These are phyloP conservation scores for Crithidia fasciculata DNA, from an alignment of 208 protist species.

Conservation along the genomic window DNA sequence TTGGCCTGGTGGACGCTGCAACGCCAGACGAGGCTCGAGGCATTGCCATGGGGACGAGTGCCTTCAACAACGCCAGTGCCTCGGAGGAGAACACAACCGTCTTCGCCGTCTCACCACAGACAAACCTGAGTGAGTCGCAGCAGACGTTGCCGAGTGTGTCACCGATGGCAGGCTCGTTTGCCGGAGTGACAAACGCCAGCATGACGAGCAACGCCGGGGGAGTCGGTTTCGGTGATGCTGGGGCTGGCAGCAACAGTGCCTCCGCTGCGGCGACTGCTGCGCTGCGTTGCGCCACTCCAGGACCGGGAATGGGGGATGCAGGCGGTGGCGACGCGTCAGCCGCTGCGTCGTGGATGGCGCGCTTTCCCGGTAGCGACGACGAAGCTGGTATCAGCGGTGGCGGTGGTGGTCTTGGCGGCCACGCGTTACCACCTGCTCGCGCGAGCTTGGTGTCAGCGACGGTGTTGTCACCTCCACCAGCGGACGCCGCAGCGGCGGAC, in stretches of 20 bases:
- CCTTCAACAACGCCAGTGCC: conserved; percentile 11
- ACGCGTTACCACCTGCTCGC: not conserved
- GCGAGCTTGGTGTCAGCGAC: no score
- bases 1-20: conserved; percentile 1
- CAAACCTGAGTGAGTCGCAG: conserved; percentile 23
- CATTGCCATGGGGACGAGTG: conserved; percentile 18
- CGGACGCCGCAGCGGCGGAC: not conserved
- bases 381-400: not conserved
- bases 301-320: no score
- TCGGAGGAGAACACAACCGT: conserved; percentile 25
- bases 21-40: conserved; percentile 1
- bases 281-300: not conserved
- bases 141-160: conserved; percentile 12
- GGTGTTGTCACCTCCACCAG: no score
- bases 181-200: conserved; percentile 6
- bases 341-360: conserved; percentile 7
- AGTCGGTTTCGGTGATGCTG: not conserved
- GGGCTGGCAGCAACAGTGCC: not conserved
- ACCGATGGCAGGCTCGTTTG: conserved; percentile 14
- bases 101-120: conserved; percentile 18
- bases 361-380: not conserved
- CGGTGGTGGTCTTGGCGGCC: not conserved
- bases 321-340: not conserved
- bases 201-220: conserved; percentile 9
- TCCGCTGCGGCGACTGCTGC: not conserved